Conservation (phyloP, 192 early-diverging fungal genomes). For the Podila verticillata region DNA sequence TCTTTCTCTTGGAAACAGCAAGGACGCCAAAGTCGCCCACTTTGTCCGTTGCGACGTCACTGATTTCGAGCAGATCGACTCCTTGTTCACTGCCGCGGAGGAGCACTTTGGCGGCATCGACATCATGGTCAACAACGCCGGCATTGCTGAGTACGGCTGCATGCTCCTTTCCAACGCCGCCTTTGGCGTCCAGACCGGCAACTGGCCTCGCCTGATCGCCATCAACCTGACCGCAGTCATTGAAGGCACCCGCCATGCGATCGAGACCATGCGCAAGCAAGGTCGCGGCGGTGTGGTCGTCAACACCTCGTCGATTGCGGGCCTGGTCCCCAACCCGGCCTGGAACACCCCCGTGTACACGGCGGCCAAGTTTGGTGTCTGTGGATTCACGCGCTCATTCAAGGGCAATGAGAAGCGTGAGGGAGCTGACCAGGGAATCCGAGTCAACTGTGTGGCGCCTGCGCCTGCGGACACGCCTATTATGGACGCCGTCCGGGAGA, state of each 20-base stretch:
- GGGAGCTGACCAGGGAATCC: constrained; percentile 48
- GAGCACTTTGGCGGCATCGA: constrained; percentile 64
- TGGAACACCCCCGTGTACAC: constrained; percentile 71
- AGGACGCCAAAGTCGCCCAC: constrained; percentile 34
- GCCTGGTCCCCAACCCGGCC: constrained; percentile 57
- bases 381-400: constrained; percentile 64
- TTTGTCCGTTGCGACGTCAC: constrained; percentile 64
- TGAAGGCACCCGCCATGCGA: constrained; percentile 74
- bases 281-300: constrained; percentile 69
- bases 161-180: no score
- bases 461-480: not conserved
- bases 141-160: constrained; percentile 50
- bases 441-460: constrained; percentile 68
- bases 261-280: constrained; percentile 62
- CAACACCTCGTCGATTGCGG: constrained; percentile 82
- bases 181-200: constrained; percentile 1
- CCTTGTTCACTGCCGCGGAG: constrained; percentile 51
- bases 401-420: constrained; percentile 26
- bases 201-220: constrained; percentile 67
- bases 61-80: constrained; percentile 31
- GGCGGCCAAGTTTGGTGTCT: constrained; percentile 78
- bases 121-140: constrained; percentile 70
- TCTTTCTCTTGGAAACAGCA: constrained; percentile 19
- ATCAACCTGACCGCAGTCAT: constrained; percentile 79
- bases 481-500: no score